Base-by-base conservation (phyloP, 2,329 filamentous ascomycete genomes). In the Juglanconis oblonga region DNA sequence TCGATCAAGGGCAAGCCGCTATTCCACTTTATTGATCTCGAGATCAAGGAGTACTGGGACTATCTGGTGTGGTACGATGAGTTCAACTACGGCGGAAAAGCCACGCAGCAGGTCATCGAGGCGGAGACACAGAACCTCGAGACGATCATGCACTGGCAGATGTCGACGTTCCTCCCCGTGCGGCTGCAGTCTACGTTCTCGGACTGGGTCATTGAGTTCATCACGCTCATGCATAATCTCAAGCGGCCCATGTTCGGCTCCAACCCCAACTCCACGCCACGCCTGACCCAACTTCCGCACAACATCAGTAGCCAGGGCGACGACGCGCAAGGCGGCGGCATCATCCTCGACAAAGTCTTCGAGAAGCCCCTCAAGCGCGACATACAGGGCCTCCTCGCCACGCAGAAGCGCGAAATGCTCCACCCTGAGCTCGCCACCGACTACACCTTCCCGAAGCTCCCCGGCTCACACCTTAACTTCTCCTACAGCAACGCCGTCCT, bases 41-140 rank as follows among this genome's bases (percentile, higher is more conserved):
- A 97, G 68, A 95, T 99, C 74, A 97, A 94, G 67, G 95, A 99
- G 72, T 99, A 97, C 74, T 99, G 95, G 95, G 95, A 99, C 73
- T 98, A 97, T 69, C 86, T 99, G 0, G 87, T 97, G 4, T 99
- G 95, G 95, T 98, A 98, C 67, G 95, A 99, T 67, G 92, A 97
- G 74, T 97, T 94, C 81, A 99, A 99, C 78, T 98, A 98, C 69
- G 96, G 95, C 58, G 95, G 95, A 62, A 96, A 96, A 70, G 95
- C 91, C 4, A 97, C 92, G 66, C 86, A 88, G 53, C 86, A 95
- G 68, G 90, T 97, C 3, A 81, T 89, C 7, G 91, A 94, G 67
- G 75, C 76, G 5, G 79, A 84, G 4, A 86, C 89, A 49, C 92
- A 97, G 71, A 82, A 85, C 3, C 82, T 98, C 13, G 90, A 97